Percentiles rank a stretch among this genome's conserved stretches.
phyloP scores from a whole-genome alignment of 495 filamentous ascomycete species.

The Daldinia concentrica region DNA sequence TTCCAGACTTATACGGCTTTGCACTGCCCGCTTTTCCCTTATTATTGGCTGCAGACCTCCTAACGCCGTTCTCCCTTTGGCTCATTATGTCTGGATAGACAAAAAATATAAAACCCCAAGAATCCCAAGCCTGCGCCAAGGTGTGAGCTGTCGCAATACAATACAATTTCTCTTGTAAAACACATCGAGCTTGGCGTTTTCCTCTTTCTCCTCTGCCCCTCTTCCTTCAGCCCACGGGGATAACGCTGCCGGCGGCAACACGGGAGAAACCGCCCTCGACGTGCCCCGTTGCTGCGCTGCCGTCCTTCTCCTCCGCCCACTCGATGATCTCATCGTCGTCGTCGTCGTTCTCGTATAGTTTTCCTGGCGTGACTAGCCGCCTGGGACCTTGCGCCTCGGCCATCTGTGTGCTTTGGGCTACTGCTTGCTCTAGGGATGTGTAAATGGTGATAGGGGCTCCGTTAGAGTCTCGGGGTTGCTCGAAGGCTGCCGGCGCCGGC shows the following conservation, averaged over 20 bases:
- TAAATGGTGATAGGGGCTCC: constrained; percentile 45
- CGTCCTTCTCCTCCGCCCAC: constrained; percentile 22
- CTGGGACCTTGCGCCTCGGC: constrained; percentile 27
- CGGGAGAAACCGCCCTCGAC: constrained; percentile 1
- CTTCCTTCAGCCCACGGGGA: constrained; percentile 16
- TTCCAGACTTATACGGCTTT: constrained; percentile 16
- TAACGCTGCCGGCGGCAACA: background rate
- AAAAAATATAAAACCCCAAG: constrained; percentile 13
- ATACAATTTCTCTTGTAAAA: constrained; percentile 26
- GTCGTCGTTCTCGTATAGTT: constrained; percentile 50
- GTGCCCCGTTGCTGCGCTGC: background rate
- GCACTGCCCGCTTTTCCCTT: constrained; percentile 6
- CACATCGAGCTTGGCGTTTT: constrained; percentile 20
- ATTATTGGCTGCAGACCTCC: constrained; percentile 1
- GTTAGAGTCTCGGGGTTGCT: constrained; percentile 40
- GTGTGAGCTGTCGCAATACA: constrained; percentile 19
- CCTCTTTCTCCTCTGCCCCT: background rate
- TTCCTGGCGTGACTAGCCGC: constrained; percentile 45
- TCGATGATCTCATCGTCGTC: constrained; percentile 49
- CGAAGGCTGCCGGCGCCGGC: constrained; percentile 22
- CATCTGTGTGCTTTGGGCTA: constrained; percentile 33
- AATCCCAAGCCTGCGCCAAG: constrained; percentile 37
- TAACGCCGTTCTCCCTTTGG: constrained; percentile 28
- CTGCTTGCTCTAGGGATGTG: constrained; percentile 45
- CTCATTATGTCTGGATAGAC: background rate